A percentile compares a stretch with the other conserved stretches of the same genome.
Conservation (phyloP, 176 grass and related monocot species). For the Oryza australiensis region DNA sequence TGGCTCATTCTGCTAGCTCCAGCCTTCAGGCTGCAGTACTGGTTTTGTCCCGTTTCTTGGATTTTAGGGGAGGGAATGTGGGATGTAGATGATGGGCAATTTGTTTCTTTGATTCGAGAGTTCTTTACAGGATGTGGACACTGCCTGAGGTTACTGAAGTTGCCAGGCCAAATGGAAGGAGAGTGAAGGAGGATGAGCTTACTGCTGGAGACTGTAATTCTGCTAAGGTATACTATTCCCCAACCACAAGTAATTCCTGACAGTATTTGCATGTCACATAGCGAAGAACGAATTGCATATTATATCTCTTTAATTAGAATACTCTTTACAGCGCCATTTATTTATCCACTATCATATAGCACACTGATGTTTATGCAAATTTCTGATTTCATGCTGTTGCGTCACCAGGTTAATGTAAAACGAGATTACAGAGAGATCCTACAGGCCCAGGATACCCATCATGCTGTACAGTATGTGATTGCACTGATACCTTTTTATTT, state of each 20-base stretch:
- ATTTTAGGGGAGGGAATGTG: background rate
- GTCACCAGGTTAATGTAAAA: conserved; percentile 47
- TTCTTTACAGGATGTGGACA: conserved; percentile 68
- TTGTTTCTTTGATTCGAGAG: background rate
- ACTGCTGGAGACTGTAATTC: conserved; percentile 51
- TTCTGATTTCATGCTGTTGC: background rate
- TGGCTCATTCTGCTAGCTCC: background rate
- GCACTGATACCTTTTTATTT: background rate
- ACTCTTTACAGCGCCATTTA: background rate
- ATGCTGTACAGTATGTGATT: conserved; percentile 55
- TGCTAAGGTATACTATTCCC: conserved; percentile 45
- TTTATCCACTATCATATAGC: background rate
- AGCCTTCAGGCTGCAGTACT: too few species aligned
- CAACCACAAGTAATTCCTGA: background rate
- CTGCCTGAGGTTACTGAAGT: conserved; percentile 62
- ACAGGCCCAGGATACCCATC: conserved; percentile 29
- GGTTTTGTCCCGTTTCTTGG: too few species aligned
- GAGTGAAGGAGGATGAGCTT: conserved; percentile 24
- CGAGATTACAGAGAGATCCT: conserved; percentile 35
- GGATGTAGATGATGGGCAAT: background rate
- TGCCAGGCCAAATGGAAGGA: conserved; percentile 42
- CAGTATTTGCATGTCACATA: background rate
- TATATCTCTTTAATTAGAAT: background rate
- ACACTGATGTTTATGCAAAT: conserved; percentile 15
- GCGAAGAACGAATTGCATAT: background rate